phyloP scores from a whole-genome alignment of 345 rosid genomes.

The Combretum micranthum region DNA sequence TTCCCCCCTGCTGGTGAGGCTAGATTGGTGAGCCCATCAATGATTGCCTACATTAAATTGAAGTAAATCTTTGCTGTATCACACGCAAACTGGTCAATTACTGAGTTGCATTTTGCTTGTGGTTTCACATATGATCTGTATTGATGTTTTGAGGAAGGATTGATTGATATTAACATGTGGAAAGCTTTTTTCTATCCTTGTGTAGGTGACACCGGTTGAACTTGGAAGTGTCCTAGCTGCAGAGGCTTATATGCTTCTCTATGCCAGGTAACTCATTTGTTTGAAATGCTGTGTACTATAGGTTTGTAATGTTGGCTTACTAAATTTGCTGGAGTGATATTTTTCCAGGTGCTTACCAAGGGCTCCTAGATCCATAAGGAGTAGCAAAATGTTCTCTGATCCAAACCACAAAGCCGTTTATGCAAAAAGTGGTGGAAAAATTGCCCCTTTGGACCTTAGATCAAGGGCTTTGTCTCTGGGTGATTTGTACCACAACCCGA shows the following conservation, averaged over 20 bases:
- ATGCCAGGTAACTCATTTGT: slow-evolving; percentile 60
- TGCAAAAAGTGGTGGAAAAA: slow-evolving; percentile 14
- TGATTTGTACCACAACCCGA: slow-evolving; percentile 25
- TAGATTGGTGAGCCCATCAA: too few relatives aligned
- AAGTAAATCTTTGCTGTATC: too few relatives aligned
- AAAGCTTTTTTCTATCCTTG: slow-evolving; percentile 16
- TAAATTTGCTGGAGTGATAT: slow-evolving; percentile 1
- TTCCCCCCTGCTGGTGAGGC: too few relatives aligned
- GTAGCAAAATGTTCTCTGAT: slow-evolving; percentile 18
- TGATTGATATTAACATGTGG: not conserved
- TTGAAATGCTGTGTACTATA: not conserved
- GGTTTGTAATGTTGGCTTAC: not conserved
- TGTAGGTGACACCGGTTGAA: slow-evolving; percentile 64
- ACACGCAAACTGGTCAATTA: too few relatives aligned
- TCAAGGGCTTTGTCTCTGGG: slow-evolving; percentile 7
- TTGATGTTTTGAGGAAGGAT: not conserved
- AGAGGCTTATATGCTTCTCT: slow-evolving; percentile 89
- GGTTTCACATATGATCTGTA: not conserved
- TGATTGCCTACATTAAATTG: too few relatives aligned
- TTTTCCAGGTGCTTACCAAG: slow-evolving; percentile 53
- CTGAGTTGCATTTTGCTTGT: too few relatives aligned
- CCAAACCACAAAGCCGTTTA: slow-evolving; percentile 43
- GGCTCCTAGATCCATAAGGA: slow-evolving; percentile 35
- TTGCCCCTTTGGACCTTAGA: slow-evolving; percentile 1
- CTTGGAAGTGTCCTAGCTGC: slow-evolving; percentile 55